phyloP scores from a whole-genome alignment of 2,329 filamentous ascomycete genomes.

The Hymenoscyphus occultus region DNA sequence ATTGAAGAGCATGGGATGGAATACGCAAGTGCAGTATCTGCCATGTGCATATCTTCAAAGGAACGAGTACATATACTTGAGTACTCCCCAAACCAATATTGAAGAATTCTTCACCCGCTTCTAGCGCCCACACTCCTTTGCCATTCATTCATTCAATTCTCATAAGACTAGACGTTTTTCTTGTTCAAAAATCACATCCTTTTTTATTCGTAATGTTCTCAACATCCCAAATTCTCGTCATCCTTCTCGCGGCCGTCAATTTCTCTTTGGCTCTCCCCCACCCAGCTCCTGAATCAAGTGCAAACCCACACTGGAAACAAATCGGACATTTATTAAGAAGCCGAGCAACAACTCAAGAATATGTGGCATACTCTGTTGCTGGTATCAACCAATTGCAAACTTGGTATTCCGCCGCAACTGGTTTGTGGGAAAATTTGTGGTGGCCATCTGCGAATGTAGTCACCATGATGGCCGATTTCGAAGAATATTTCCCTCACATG shows the following conservation, averaged over 20 bases:
- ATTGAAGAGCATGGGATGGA: background rate
- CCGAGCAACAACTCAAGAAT: constrained; percentile 22
- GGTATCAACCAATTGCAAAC: constrained; percentile 49
- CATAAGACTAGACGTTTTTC: background rate
- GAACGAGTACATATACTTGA: constrained; percentile 1
- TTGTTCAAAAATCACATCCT: background rate
- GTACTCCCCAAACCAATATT: background rate
- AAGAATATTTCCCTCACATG: constrained; percentile 27
- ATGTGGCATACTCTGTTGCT: constrained; percentile 28
- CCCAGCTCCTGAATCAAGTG: constrained; percentile 8
- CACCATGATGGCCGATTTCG: constrained; percentile 57
- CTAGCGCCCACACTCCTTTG: background rate
- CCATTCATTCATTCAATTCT: background rate
- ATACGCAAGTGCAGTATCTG: background rate
- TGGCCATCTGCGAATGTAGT: constrained; percentile 71
- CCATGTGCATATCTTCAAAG: background rate
- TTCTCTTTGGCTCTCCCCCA: constrained; percentile 17
- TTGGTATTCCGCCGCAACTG: constrained; percentile 59
- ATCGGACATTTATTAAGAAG: constrained; percentile 8
- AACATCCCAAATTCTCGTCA: constrained; percentile 2
- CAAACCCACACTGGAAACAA: constrained; percentile 10
- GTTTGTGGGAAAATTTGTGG: constrained; percentile 63
- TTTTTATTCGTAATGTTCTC: constrained; percentile 16
- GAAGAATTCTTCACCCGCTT: background rate
- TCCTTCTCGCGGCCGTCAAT: constrained; percentile 7